These are phyloP conservation scores for Globisporangium irregulare DNA, from an alignment of 352 stramenopile species.

Conservation along the genomic window DNA sequence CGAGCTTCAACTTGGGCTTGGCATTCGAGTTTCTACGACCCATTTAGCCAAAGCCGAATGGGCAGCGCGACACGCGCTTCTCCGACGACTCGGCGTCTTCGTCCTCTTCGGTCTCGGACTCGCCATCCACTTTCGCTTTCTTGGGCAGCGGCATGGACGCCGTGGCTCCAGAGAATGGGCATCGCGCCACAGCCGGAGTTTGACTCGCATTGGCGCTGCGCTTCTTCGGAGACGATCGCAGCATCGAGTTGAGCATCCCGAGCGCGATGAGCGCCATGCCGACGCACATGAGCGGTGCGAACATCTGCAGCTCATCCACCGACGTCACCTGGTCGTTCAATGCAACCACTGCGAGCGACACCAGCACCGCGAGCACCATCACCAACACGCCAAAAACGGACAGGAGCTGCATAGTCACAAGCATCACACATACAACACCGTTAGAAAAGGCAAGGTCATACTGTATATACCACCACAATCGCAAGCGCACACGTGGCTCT, in stretches of 20 bases:
- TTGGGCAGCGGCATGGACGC: slow-evolving; percentile 4
- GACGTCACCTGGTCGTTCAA: slow-evolving; percentile 43
- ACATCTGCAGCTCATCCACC: slow-evolving; percentile 58
- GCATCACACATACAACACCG: background rate
- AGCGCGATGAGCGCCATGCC: slow-evolving; percentile 53
- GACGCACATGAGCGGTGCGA: slow-evolving; percentile 62
- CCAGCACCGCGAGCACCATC: slow-evolving; percentile 48
- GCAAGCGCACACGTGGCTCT: background rate
- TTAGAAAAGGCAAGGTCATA: background rate
- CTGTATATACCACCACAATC: background rate
- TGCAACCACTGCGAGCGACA: slow-evolving; percentile 47
- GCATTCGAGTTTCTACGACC: background rate
- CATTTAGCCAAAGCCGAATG: slow-evolving; percentile 43
- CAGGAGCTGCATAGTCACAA: slow-evolving; percentile 20
- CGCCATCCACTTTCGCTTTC: background rate
- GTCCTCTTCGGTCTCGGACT: slow-evolving; percentile 28
- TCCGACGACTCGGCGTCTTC: slow-evolving; percentile 39
- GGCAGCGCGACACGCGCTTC: slow-evolving; percentile 58
- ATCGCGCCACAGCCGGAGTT: slow-evolving; percentile 9
- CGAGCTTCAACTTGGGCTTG: background rate
- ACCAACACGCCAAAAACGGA: slow-evolving; percentile 52
- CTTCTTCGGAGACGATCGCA: slow-evolving; percentile 24
- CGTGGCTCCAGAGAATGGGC: slow-evolving; percentile 16
- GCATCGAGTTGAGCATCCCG: slow-evolving; percentile 41
- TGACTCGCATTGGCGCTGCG: slow-evolving; percentile 15